Base-by-base conservation (phyloP, 805 yeast species). In the Cyberlindnera maclurae region DNA sequence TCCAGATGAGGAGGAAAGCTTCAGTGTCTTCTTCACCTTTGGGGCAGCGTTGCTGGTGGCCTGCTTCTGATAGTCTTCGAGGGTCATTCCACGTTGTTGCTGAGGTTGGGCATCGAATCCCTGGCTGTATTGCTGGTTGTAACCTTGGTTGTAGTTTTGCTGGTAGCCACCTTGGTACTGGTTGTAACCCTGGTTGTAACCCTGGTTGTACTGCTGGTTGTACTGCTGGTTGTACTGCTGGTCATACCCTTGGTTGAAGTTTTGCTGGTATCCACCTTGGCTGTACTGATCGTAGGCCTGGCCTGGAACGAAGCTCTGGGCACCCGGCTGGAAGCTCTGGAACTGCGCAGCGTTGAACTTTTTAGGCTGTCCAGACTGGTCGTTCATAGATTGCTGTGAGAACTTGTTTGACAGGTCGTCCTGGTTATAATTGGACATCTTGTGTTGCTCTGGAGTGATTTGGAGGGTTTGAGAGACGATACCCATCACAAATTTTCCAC, bases 51-150 rank as follows among this genome's bases (percentile, higher is more conserved):
- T 39, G 10, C 59, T 52, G 52, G 64, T 43, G 12, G 62, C 46
- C 31, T 79, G 84, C 57, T 80, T 80, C 57, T 83, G 81, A 65
- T 77, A 86, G 49, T 85, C 95, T 38, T 87, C 94, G 52, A 86
- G 70, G 29, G 89, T 73, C 86, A 85, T 78, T 44, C 79, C 80
- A 52, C 67, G 68, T 42, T 54, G 59, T 43, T 59, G 60, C 28
- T 46, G 45, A 33, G 57, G 48, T 41, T 51, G 59, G 22, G 54
- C 36, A 47, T 46, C 24, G 15, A 24, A 11, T 8, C 18, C 51
- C 27, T 51, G 38, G 47, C 44, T 41, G 24, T 41, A 22, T 31
- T 37, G 33, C 5, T 29, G 36, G 37, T 42, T 37, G 38, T 39
- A 37, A 12, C 46, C 43, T 17, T 47, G 41, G 42, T 50, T 48